Percentiles rank a stretch among this genome's conserved stretches.
Conservation (phyloP, 768 basidiomycete species). For the Daedaleopsis sinensis region DNA sequence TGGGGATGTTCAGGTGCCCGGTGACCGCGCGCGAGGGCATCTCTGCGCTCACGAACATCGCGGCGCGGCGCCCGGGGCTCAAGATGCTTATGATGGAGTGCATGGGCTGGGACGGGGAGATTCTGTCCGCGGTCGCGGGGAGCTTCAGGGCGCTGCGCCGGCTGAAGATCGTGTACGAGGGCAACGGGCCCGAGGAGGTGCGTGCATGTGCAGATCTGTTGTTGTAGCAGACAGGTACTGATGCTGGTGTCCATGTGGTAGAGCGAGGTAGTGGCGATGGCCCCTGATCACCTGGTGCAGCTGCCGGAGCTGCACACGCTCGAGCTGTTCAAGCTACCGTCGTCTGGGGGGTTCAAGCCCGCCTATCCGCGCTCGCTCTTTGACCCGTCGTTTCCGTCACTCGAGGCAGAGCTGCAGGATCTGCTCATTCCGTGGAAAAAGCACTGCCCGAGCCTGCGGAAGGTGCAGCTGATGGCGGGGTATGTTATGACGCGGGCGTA, state of each 20-base stretch:
- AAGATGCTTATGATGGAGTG: conserved; percentile 39
- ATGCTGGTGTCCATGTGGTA: conserved; percentile 13
- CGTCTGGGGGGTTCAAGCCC: conserved; percentile 1
- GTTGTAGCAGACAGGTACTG: neutral
- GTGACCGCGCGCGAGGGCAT: conserved; percentile 22
- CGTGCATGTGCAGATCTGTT: conserved; percentile 13
- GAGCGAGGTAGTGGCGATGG: conserved; percentile 46
- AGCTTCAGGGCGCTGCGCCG: conserved; percentile 41
- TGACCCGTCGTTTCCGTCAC: conserved; percentile 21
- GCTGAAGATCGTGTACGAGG: conserved; percentile 43
- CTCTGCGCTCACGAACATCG: conserved; percentile 21
- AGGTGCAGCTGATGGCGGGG: conserved; percentile 44
- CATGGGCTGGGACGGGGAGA: conserved; percentile 48
- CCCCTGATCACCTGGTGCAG: conserved; percentile 43
- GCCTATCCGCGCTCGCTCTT: conserved; percentile 20
- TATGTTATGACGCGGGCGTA: conserved; percentile 43
- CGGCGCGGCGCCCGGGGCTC: conserved; percentile 31
- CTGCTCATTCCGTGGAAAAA: conserved; percentile 48
- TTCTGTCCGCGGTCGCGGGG: conserved; percentile 44
- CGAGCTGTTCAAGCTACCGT: conserved; percentile 37
- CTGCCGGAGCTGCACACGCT: conserved; percentile 42
- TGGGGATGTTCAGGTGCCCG: conserved; percentile 25
- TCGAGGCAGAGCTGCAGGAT: conserved; percentile 37
- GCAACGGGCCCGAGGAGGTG: conserved; percentile 43
- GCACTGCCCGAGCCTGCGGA: conserved; percentile 40